Evolutionary conservation across 257 asterid species (phyloP).

Genomic region (Ajuga chamaepitys): DNA sequence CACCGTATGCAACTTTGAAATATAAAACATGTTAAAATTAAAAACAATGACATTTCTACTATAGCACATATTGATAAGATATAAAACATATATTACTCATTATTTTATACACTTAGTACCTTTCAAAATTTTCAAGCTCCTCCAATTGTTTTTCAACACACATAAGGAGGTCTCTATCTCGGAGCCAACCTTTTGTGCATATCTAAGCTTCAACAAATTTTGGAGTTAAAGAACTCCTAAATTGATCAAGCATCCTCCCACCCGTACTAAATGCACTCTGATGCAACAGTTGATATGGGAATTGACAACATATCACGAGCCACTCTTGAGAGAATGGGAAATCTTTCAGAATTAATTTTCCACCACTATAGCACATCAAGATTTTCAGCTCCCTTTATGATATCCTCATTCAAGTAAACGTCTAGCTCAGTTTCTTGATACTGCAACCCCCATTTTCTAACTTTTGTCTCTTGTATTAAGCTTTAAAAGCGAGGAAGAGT

Average conservation of each 20-base stretch:
- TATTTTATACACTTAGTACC: background rate
- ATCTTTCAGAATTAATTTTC: background rate
- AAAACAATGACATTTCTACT: background rate
- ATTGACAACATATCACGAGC: no score
- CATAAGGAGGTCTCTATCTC: no score
- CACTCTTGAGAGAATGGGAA: background rate
- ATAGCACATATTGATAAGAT: no score
- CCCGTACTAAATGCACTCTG: background rate
- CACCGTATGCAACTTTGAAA: background rate
- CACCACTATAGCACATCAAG: background rate
- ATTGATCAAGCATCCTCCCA: background rate
- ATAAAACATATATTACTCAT: no score
- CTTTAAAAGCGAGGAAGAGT: background rate
- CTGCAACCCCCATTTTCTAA: background rate
- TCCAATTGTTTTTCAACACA: background rate
- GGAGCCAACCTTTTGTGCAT: background rate
- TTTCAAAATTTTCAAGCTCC: background rate
- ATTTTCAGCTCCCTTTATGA: background rate
- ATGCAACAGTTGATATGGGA: background rate
- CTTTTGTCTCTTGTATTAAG: background rate
- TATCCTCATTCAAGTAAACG: background rate
- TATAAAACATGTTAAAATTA: background rate
- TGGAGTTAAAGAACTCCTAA: background rate
- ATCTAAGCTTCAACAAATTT: background rate
- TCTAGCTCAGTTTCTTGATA: background rate